A percentile compares a stretch with the other conserved stretches of the same genome.
These are phyloP conservation scores for Nicotiana tomentosiformis DNA, from an alignment of 257 asterid genomes.

Conservation along the genomic window DNA sequence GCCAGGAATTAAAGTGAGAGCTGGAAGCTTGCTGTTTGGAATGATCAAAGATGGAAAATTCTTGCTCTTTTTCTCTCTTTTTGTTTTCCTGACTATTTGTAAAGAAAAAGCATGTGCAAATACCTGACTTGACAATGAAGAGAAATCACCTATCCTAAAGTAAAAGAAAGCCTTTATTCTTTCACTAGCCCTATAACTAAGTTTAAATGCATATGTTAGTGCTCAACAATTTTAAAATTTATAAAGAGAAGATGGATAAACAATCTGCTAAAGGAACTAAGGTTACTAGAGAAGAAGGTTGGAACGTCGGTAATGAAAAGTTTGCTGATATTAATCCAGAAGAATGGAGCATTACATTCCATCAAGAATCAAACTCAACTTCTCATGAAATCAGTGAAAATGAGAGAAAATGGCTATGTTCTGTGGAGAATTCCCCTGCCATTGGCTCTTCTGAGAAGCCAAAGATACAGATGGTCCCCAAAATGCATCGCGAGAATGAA, in stretches of 20 bases:
- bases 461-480: slow-evolving; percentile 1
- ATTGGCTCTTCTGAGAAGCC: background rate
- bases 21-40: no score
- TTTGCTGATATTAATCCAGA: background rate
- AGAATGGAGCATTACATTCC: background rate
- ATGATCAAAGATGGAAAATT: no score
- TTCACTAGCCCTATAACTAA: background rate
- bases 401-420: background rate
- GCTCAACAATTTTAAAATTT: no score
- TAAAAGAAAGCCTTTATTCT: background rate
- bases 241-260: background rate
- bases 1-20: no score
- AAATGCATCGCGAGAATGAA: background rate
- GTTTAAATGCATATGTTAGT: background rate
- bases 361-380: background rate
- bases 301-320: background rate
- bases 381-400: background rate
- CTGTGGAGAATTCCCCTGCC: background rate
- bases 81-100: no score
- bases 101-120: background rate
- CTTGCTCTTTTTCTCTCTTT: no score
- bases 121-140: background rate
- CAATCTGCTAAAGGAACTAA: background rate
- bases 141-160: background rate
- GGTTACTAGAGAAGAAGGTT: background rate